Evolutionary conservation across 2,329 filamentous ascomycete species (phyloP).

Genomic region (Neofusicoccum sp.): DNA sequence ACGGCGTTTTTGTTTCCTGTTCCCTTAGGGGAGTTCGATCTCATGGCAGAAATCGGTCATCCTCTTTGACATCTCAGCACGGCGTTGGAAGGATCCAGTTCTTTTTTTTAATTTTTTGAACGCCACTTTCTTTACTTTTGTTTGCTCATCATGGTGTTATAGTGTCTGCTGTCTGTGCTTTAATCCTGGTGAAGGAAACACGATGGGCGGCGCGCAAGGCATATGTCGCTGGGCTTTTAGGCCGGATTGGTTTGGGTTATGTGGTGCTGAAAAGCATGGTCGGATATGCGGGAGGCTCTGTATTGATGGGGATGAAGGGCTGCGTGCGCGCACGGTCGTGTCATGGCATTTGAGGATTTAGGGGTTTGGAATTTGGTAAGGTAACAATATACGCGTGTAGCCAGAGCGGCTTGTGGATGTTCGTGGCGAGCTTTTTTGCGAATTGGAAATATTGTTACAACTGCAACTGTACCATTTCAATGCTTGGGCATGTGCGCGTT

Average conservation of each 20-base stretch:
- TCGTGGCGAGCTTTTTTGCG: too few relatives aligned
- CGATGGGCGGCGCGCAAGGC: background rate
- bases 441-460: too few relatives aligned
- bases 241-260: too few relatives aligned
- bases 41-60: background rate
- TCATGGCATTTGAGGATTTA: background rate
- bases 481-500: too few relatives aligned
- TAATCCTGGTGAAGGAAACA: background rate
- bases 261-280: too few relatives aligned
- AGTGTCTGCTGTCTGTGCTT: background rate
- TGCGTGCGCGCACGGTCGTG: background rate
- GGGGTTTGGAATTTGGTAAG: background rate
- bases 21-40: background rate
- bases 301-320: background rate
- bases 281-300: too few relatives aligned
- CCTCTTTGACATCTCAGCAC: background rate
- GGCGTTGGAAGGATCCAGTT: background rate
- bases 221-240: background rate
- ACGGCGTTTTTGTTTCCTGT: background rate
- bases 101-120: background rate
- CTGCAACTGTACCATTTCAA: too few relatives aligned
- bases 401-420: too few relatives aligned
- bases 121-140: background rate
- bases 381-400: background rate
- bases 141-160: background rate